phyloP scores from a whole-genome alignment of 345 rosid genomes.

The Brassica cretica region DNA sequence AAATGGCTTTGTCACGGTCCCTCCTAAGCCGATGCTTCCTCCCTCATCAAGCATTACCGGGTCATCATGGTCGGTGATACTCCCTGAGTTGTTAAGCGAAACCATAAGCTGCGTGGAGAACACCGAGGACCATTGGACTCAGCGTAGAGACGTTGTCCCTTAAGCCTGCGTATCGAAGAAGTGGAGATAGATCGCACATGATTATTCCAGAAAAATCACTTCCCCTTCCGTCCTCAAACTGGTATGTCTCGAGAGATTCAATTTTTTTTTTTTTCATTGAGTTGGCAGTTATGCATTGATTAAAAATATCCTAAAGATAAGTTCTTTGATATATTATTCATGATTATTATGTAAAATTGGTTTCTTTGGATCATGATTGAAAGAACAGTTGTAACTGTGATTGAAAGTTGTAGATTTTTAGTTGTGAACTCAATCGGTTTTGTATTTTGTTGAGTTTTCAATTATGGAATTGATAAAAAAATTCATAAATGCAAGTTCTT shows the following conservation, averaged over 20 bases:
- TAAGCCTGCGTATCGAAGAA: too few relatives aligned
- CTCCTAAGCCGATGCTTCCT: too few relatives aligned
- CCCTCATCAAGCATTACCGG: too few relatives aligned
- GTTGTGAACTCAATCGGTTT: background rate
- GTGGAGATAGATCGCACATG: too few relatives aligned
- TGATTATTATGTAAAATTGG: background rate
- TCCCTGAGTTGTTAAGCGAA: constrained; percentile 78
- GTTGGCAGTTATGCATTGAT: background rate
- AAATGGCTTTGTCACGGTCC: too few relatives aligned
- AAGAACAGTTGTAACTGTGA: background rate
- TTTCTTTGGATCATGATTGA: background rate
- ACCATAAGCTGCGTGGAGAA: constrained; percentile 73
- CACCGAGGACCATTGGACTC: too few relatives aligned
- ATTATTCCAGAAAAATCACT: too few relatives aligned
- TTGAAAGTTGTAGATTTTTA: background rate
- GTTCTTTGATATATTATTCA: background rate
- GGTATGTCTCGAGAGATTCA: too few relatives aligned
- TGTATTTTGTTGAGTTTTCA: background rate
- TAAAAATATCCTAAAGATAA: too few relatives aligned
- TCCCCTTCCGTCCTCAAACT: too few relatives aligned
- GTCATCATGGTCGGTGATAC: constrained; percentile 62
- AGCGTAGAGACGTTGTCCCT: too few relatives aligned
- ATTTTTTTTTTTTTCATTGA: background rate
- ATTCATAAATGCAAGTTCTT: background rate
- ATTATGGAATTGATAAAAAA: background rate